Evolutionary conservation across 2,329 filamentous ascomycete species (phyloP), one percentile per base, ranked within the genome.

Genomic region (Cladosporium sp.): DNA sequence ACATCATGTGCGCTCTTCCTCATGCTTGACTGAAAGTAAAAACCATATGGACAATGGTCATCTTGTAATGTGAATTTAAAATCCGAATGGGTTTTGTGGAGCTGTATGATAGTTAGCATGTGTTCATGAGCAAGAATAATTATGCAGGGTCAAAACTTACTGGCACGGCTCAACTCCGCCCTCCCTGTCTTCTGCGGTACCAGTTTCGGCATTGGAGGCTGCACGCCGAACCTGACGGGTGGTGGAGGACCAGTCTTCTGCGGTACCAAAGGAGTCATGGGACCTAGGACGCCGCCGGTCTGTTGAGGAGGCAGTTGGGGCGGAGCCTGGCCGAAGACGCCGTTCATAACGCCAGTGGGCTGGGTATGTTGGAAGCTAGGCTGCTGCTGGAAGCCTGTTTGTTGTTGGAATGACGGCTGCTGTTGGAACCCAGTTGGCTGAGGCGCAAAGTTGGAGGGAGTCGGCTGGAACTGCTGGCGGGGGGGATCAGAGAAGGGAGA

Each of bases 161-260:
- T 99, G 69, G 94, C 94, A 84, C 95, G 90, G 53, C 89, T 82
- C 65, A 99, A 81, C 73, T 97, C 97, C 57, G 94, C 94, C 78
- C 89, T 81, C 62, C 94, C 94, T 6, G 94, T 99, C 25, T 91
- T 83, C 77, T 97, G 94, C 28, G 92, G 86, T 60, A 83, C 81
- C 66, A 97, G 76, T 73, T 89, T 94, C 75, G 91, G 91, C 28
- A 85, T 78, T 12, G 86, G 84, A 25, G 80, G 78, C 58, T 83
- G 81, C 35, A 96, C 86, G 37, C 94, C 94, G 71, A 99, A 99
- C 59, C 91, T 84, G 17, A 99, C 87, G 22, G 91, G 85, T 45
- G 94, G 94, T 19, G 93, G 80, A 6, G 94, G 94, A 0, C 90
- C 90, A 8, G 90, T 95, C 77, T 89, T 86, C 71, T 95, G 90